These are phyloP conservation scores for Euryodendron excelsum DNA, from an alignment of 148 eudicot genomes.

Conservation along the genomic window DNA sequence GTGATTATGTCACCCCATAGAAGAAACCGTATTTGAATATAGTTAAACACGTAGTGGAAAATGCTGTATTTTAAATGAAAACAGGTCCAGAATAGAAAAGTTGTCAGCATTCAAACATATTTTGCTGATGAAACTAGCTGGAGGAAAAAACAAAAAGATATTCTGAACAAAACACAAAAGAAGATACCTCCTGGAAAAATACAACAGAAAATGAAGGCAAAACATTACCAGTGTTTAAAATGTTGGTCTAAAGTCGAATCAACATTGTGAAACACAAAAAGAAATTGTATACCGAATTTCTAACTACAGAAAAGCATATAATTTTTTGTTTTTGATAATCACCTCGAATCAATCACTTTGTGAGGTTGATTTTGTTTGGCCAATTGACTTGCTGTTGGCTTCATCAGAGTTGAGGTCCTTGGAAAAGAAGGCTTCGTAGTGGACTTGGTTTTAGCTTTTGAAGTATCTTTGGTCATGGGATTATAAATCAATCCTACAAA, in stretches of 20 bases:
- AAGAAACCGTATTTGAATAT: not conserved
- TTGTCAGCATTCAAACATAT: not conserved
- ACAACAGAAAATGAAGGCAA: no score
- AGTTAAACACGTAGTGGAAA: not conserved
- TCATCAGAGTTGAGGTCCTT: conserved; percentile 85
- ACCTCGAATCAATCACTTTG: conserved; percentile 52
- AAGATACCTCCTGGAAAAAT: no score
- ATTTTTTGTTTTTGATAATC: conserved; percentile 9
- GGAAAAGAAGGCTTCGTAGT: conserved; percentile 43
- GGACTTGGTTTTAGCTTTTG: conserved; percentile 35
- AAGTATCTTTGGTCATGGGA: conserved; percentile 32
- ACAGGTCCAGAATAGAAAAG: not conserved
- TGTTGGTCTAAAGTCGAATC: no score
- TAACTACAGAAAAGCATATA: not conserved
- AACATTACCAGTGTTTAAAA: no score
- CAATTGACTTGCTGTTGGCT: conserved; percentile 91
- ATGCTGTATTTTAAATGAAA: not conserved
- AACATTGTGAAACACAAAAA: not conserved
- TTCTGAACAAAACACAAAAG: no score
- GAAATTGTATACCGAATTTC: not conserved
- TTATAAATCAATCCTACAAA: conserved; percentile 49
- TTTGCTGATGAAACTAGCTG: not conserved
- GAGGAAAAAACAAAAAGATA: not conserved
- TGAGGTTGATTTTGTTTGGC: conserved; percentile 74
- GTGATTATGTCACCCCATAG: not conserved